These are phyloP conservation scores for Saccharata proteae DNA, from an alignment of 2,329 filamentous ascomycete species.

Conservation along the genomic window DNA sequence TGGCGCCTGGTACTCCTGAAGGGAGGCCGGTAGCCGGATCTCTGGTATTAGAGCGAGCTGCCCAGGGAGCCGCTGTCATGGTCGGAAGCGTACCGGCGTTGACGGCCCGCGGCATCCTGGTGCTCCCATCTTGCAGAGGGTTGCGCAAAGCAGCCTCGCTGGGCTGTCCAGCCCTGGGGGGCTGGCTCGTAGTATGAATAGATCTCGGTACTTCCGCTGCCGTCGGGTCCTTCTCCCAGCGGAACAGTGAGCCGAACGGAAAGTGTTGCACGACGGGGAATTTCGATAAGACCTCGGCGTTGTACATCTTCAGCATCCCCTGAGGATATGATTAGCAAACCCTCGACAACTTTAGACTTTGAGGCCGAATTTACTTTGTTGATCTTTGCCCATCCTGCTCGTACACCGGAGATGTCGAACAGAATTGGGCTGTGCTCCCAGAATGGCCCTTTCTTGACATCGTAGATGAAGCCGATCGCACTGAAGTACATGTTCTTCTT, in stretches of 20 bases:
- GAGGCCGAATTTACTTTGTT: slow-evolving; percentile 42
- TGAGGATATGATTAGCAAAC: slow-evolving; percentile 17
- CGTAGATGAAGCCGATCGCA: slow-evolving; percentile 91
- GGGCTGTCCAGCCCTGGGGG: slow-evolving; percentile 16
- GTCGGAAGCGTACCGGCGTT: slow-evolving; percentile 2
- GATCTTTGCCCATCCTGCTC: slow-evolving; percentile 90
- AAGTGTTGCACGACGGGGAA: slow-evolving; percentile 98
- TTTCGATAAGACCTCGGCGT: slow-evolving; percentile 89
- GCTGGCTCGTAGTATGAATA: slow-evolving; percentile 25
- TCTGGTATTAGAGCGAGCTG: slow-evolving; percentile 3
- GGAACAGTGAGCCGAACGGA: slow-evolving; percentile 38
- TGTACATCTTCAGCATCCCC: slow-evolving; percentile 99
- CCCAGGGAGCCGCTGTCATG: slow-evolving; percentile 18
- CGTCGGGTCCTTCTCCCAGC: slow-evolving; percentile 33
- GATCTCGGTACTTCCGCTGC: slow-evolving; percentile 21
- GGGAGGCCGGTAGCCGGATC: not conserved
- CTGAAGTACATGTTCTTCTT: slow-evolving; percentile 68
- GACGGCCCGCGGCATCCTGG: slow-evolving; percentile 8
- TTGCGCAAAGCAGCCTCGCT: slow-evolving; percentile 15
- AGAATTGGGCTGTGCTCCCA: slow-evolving; percentile 90
- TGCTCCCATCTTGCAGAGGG: slow-evolving; percentile 14
- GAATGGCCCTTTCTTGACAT: slow-evolving; percentile 91
- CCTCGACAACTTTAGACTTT: slow-evolving; percentile 1
- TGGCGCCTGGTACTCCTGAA: slow-evolving; percentile 2
- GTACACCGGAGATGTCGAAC: slow-evolving; percentile 86